Conservation (phyloP, 306 rosid genomes). For the Vachellia pachyceras region DNA sequence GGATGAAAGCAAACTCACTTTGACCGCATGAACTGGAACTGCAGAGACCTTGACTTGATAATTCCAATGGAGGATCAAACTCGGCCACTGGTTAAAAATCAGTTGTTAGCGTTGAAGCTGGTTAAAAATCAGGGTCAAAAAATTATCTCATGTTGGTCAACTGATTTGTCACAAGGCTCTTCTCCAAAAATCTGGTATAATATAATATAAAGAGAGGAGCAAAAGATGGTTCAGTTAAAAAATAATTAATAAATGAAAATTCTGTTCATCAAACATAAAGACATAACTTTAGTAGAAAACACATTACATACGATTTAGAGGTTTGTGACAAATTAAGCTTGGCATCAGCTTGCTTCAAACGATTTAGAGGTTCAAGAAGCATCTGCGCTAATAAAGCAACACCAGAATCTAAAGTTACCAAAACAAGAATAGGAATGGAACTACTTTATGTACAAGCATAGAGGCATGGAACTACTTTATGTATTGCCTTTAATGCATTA, state of each 20-base stretch:
- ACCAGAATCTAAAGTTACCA: conserved; percentile 25
- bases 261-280: conserved; percentile 25
- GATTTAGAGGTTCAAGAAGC: conserved; percentile 83
- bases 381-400: conserved; percentile 56
- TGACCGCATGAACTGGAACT: too few species aligned
- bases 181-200: conserved; percentile 82
- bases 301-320: conserved; percentile 67
- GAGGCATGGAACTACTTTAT: too few species aligned
- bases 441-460: too few species aligned
- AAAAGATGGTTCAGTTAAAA: background rate
- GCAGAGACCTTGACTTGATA: too few species aligned
- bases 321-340: conserved; percentile 89
- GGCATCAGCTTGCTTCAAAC: conserved; percentile 85
- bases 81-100: too few species aligned
- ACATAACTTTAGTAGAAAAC: conserved; percentile 28
- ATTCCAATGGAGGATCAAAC: too few species aligned
- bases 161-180: conserved; percentile 95
- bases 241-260: conserved; percentile 18
- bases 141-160: too few species aligned
- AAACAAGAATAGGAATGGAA: too few species aligned
- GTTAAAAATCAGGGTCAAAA: too few species aligned
- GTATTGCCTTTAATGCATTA: too few species aligned
- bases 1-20: too few species aligned
- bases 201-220: conserved; percentile 21
- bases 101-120: too few species aligned